These are phyloP conservation scores for Dysphania ambrosioides DNA, from an alignment of 148 eudicot genomes.

Conservation along the genomic window DNA sequence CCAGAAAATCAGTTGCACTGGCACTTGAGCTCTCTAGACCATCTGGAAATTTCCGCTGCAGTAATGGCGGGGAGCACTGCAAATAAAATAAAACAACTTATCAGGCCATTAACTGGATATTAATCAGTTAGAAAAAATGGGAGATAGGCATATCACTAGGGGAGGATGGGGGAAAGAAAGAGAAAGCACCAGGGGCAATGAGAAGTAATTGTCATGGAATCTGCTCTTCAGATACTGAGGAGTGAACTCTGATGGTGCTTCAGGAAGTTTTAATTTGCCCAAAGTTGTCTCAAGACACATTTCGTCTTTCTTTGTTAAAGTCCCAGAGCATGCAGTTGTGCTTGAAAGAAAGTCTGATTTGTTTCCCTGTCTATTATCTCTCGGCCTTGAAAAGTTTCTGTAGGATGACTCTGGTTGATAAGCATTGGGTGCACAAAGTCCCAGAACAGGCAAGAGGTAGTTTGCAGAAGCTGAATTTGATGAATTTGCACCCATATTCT, in stretches of 20 bases:
- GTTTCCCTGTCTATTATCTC: conserved; percentile 43
- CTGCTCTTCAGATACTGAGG: conserved; percentile 37
- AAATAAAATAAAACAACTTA: conserved; percentile 27
- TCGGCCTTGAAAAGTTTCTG: conserved; percentile 47
- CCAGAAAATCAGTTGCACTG: conserved; percentile 50
- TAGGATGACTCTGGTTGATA: conserved; percentile 46
- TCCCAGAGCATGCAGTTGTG: conserved; percentile 37
- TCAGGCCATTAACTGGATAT: neutral
- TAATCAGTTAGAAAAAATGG: neutral
- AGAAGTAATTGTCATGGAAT: conserved; percentile 33
- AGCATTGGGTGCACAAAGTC: conserved; percentile 95
- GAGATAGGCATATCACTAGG: neutral
- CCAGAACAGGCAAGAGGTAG: conserved; percentile 62
- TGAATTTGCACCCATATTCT: conserved; percentile 30
- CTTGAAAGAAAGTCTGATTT: conserved; percentile 49
- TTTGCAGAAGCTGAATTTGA: conserved; percentile 28
- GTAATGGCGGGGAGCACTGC: conserved; percentile 51
- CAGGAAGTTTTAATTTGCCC: conserved; percentile 39
- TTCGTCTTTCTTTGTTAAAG: conserved; percentile 29
- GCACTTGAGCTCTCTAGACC: conserved; percentile 42
- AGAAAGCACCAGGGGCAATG: conserved; percentile 43
- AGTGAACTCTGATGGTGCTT: conserved; percentile 34
- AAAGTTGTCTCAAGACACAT: conserved; percentile 33
- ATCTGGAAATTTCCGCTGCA: conserved; percentile 45
- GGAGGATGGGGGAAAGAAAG: conserved; percentile 30